phyloP scores from a whole-genome alignment of 805 yeast species.

The Geotrichum ghanense region DNA sequence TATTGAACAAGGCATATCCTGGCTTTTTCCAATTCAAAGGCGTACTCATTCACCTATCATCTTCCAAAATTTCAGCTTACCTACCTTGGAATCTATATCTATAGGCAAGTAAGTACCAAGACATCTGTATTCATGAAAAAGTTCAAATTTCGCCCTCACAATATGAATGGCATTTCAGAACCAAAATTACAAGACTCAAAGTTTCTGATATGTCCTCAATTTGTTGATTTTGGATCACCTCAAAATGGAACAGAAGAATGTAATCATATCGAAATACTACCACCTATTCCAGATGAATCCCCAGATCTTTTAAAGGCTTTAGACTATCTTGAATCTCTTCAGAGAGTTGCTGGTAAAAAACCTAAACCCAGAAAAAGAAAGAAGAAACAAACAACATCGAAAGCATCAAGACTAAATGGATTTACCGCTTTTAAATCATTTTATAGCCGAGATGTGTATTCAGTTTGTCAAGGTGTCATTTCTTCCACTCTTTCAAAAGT shows the following conservation, averaged over 20 bases:
- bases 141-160: too few relatives aligned
- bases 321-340: background rate
- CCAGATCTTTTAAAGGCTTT: background rate
- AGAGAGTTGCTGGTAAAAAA: background rate
- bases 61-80: too few relatives aligned
- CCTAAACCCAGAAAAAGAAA: background rate
- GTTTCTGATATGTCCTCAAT: background rate
- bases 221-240: background rate
- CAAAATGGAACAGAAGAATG: constrained; percentile 1
- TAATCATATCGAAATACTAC: background rate
- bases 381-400: background rate
- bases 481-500: background rate
- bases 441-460: background rate
- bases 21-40: too few relatives aligned
- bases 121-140: too few relatives aligned
- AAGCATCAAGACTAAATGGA: background rate
- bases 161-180: too few relatives aligned
- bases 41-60: too few relatives aligned
- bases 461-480: constrained; percentile 1
- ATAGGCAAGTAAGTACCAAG: too few relatives aligned
- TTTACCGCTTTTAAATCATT: constrained; percentile 2
- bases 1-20: too few relatives aligned
- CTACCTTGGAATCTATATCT: too few relatives aligned
- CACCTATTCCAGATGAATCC: background rate
- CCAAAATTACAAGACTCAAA: too few relatives aligned